Evolutionary conservation across 2,329 filamentous ascomycete genomes (phyloP).

Genomic region (Didymella glomerata): DNA sequence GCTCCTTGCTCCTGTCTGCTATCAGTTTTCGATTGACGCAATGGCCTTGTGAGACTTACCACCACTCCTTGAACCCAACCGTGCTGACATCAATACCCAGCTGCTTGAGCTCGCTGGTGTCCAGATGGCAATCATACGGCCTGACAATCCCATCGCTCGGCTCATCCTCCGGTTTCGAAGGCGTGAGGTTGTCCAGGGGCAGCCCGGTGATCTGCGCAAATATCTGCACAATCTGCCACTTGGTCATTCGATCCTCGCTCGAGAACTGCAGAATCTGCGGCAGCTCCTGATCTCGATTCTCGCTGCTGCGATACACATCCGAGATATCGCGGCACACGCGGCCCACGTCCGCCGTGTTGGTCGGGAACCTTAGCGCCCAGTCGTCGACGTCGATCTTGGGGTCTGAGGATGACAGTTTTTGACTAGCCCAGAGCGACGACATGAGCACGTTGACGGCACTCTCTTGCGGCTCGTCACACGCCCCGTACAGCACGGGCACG

Average conservation of each 20-base stretch:
- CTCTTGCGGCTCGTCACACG: conserved; percentile 71
- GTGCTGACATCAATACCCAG: conserved; percentile 78
- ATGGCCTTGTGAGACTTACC: conserved; percentile 60
- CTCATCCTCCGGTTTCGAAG: conserved; percentile 66
- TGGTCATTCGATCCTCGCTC: conserved; percentile 84
- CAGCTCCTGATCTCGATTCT: conserved; percentile 57
- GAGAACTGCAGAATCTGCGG: conserved; percentile 79
- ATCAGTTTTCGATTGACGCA: too few species aligned
- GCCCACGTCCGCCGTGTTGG: conserved; percentile 86
- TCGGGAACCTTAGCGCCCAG: conserved; percentile 84
- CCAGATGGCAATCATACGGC: conserved; percentile 88
- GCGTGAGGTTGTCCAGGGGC: conserved; percentile 71
- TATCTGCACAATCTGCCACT: conserved; percentile 84
- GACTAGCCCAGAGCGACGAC: conserved; percentile 77
- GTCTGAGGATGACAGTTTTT: conserved; percentile 59
- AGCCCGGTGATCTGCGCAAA: conserved; percentile 83
- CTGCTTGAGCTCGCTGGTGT: conserved; percentile 75
- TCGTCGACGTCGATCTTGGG: conserved; percentile 77
- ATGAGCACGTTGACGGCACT: conserved; percentile 85
- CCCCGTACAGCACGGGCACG: conserved; percentile 85
- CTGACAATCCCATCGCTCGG: conserved; percentile 76
- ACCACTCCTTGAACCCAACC: conserved; percentile 81
- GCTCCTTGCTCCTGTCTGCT: conserved; percentile 43
- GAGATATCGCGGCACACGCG: conserved; percentile 80
- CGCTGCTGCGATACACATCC: conserved; percentile 64